These are phyloP conservation scores for Alternaria brassicae DNA, from an alignment of 2,329 filamentous ascomycete genomes.

Conservation along the genomic window DNA sequence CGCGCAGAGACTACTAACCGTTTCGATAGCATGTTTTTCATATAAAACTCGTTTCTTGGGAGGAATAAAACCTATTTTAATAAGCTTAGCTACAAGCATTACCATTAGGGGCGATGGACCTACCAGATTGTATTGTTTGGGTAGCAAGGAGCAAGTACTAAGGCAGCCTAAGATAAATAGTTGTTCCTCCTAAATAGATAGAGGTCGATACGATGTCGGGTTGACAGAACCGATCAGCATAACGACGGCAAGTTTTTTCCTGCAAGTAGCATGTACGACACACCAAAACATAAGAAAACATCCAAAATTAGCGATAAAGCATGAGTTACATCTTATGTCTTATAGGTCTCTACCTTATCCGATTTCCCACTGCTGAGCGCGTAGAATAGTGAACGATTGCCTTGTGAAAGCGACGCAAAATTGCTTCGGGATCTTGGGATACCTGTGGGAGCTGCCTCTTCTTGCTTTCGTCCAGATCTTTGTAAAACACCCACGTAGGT, in stretches of 20 bases:
- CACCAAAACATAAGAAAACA: background rate
- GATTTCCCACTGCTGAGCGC: conserved; percentile 3
- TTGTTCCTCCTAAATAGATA: background rate
- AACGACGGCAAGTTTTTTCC: background rate
- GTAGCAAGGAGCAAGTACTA: background rate
- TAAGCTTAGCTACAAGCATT: background rate
- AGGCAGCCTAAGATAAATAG: background rate
- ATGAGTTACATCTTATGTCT: background rate
- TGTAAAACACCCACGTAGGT: conserved; percentile 20
- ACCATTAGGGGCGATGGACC: background rate
- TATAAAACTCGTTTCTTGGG: background rate
- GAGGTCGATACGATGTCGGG: background rate
- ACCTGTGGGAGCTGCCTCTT: conserved; percentile 4
- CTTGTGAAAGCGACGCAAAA: conserved; percentile 15
- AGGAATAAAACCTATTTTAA: background rate
- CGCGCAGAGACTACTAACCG: background rate
- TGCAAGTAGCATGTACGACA: background rate
- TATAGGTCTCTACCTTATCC: conserved; percentile 1
- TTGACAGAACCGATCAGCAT: background rate
- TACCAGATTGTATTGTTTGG: background rate
- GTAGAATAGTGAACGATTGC: conserved; percentile 15
- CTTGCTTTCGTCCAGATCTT: conserved; percentile 13
- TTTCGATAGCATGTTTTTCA: conserved; percentile 1
- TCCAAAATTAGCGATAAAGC: background rate
- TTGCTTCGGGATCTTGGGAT: conserved; percentile 5